These are phyloP conservation scores for Fusarium pseudoanthophilum DNA, from an alignment of 2,329 filamentous ascomycete genomes.

Conservation along the genomic window DNA sequence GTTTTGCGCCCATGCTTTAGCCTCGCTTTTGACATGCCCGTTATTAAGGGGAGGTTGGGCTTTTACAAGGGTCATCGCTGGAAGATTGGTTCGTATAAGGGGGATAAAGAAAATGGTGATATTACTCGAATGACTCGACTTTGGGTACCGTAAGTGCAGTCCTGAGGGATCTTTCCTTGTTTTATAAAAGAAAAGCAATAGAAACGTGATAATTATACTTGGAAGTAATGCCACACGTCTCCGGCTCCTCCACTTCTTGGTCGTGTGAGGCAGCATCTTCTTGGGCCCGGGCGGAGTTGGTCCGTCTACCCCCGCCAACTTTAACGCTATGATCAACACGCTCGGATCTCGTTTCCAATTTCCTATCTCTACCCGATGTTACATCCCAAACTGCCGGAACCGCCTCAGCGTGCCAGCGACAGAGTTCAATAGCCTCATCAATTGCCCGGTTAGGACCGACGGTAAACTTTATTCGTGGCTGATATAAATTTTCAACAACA, in stretches of 20 bases:
- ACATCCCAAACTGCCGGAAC: background rate
- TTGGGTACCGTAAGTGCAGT: background rate
- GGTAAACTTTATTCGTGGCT: background rate
- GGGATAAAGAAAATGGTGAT: background rate
- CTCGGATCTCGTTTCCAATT: background rate
- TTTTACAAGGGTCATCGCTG: background rate
- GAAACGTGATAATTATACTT: too few relatives aligned
- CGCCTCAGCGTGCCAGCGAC: background rate
- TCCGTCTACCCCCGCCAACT: background rate
- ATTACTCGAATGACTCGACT: background rate
- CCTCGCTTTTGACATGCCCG: background rate
- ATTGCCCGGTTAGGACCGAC: background rate
- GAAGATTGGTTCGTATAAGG: background rate
- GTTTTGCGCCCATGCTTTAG: background rate
- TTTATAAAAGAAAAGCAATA: background rate
- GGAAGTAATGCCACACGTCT: background rate
- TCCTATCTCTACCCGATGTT: background rate
- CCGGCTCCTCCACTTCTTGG: background rate
- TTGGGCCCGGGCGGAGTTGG: background rate
- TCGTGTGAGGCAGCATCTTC: background rate
- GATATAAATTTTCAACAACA: background rate
- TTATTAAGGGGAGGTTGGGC: background rate
- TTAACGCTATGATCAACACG: background rate
- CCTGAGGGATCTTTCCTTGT: rapidly evolving
- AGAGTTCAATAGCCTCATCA: too few relatives aligned